phyloP scores from a whole-genome alignment of 495 filamentous ascomycete species.

The Podospora fimiseda region DNA sequence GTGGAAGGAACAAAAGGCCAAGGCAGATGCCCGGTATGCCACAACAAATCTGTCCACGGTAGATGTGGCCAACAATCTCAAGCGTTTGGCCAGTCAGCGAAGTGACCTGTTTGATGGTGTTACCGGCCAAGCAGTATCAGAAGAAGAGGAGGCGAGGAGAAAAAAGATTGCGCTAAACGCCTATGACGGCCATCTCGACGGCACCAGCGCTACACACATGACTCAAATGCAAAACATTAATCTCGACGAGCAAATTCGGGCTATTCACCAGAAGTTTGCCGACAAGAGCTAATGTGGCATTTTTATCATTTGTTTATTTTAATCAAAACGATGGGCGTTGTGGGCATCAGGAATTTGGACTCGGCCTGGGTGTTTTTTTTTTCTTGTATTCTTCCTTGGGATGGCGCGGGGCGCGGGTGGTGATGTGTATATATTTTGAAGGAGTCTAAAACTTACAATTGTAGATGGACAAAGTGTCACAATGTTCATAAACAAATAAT shows the following conservation, averaged over 20 bases:
- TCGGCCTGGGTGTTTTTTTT: neutral
- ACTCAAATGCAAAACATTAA: slow-evolving; percentile 48
- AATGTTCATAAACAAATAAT: no score
- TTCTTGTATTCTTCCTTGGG: no score
- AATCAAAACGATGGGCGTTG: neutral
- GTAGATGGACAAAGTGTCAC: no score
- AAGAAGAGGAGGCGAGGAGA: slow-evolving; percentile 69
- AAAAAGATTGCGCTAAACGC: slow-evolving; percentile 64
- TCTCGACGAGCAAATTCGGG: slow-evolving; percentile 65
- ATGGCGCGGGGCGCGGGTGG: no score
- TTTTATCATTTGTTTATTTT: neutral
- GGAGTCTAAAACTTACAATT: no score
- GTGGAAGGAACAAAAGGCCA: slow-evolving; percentile 93
- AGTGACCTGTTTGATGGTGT: slow-evolving; percentile 83
- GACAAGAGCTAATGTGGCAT: slow-evolving; percentile 31
- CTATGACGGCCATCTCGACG: slow-evolving; percentile 58
- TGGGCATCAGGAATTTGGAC: neutral
- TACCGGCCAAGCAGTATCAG: slow-evolving; percentile 57
- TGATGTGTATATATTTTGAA: no score
- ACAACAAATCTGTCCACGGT: slow-evolving; percentile 81
- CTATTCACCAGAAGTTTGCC: slow-evolving; percentile 60
- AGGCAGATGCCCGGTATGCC: slow-evolving; percentile 73
- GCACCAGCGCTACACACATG: slow-evolving; percentile 47
- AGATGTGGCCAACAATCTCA: slow-evolving; percentile 90
- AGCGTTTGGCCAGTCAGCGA: slow-evolving; percentile 89